Base-by-base conservation (phyloP, 2,329 filamentous ascomycete species). In the Purpureocillium lavendulum region DNA sequence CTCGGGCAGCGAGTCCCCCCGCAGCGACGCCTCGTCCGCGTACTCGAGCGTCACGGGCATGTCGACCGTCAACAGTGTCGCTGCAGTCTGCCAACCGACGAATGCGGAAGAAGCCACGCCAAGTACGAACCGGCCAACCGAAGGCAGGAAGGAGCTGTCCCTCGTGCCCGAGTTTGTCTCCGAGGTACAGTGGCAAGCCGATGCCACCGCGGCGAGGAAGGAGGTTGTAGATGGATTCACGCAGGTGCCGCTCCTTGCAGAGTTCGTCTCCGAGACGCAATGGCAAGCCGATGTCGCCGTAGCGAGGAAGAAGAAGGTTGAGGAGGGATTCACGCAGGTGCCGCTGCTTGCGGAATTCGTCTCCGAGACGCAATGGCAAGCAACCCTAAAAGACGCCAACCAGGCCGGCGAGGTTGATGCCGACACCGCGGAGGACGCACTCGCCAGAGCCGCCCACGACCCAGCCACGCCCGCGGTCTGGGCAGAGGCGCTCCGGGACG, bases 1-100 rank as follows among this genome's bases (percentile, higher is more conserved):
- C 9, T 46, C 46, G 4, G 41, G 37, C 12, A 41, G 45, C 32
- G 42, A 40, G 29, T 44, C 49, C 5, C 35, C 42, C n/a, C 30
- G 43, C 8, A 42, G 45, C 11, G 48, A 47, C n/a, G 33, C 40
- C 14, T 45, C 36, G 11, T 44, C 39, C 7, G n/a, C 29, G n/a
- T 38, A 26, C 17, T 41, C 43, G 13, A 41, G 16, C 39, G n/a
- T 24, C 30, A 49, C 46, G 5, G 42, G 40, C 8, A 35, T 40
- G 26, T 42, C 45, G 14, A 42, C 41, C 8, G 33, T 39, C 6
- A 43, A 17, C 11, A 45, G 41, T 37, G 15, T 41, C 12, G 36
- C 33, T 11, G 29, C 40, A 8, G 24, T 30, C 33, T 13, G 33
- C 13, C 14, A 14, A 30, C 29, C 11, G 29, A 6, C 29, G 4